Percentiles rank a stretch among this genome's conserved stretches.
These are phyloP conservation scores for Peniophora sp. DNA, from an alignment of 1,284 basidiomycete species.

Conservation along the genomic window DNA sequence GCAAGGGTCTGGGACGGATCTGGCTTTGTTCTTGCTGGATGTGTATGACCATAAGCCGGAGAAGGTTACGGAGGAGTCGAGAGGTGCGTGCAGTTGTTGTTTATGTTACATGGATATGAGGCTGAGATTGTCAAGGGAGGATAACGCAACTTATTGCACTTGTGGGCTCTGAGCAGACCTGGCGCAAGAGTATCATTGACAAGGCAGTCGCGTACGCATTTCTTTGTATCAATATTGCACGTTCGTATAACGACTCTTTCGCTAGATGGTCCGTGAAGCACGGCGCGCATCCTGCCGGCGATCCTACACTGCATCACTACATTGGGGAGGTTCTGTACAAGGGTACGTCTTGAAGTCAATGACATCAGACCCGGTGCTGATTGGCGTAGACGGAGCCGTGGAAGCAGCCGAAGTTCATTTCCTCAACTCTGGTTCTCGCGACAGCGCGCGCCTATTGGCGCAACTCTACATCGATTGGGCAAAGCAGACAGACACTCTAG, in stretches of 20 bases:
- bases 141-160: slow-evolving; percentile 79
- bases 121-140: slow-evolving; percentile 42
- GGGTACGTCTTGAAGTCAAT: slow-evolving; percentile 40
- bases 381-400: slow-evolving; percentile 60
- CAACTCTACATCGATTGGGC: slow-evolving; percentile 83
- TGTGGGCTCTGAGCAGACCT: slow-evolving; percentile 62
- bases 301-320: slow-evolving; percentile 81
- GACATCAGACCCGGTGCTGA: neutral
- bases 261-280: slow-evolving; percentile 75
- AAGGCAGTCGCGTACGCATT: slow-evolving; percentile 64
- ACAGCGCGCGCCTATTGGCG: slow-evolving; percentile 80
- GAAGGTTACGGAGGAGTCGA: slow-evolving; percentile 61
- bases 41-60: slow-evolving; percentile 72
- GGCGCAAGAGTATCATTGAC: slow-evolving; percentile 77
- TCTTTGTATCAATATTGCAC: neutral
- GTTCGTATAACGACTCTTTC: neutral
- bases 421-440: slow-evolving; percentile 77
- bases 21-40: slow-evolving; percentile 70
- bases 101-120: slow-evolving; percentile 1
- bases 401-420: slow-evolving; percentile 74
- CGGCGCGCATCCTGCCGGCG: slow-evolving; percentile 74
- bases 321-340: slow-evolving; percentile 83
- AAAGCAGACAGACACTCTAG: slow-evolving; percentile 4
- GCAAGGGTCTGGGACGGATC: slow-evolving; percentile 82
- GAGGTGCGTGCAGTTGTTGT: slow-evolving; percentile 42